A percentile compares a stretch with the other conserved stretches of the same genome.
Conservation (phyloP, 202 grass and related monocot species). For the Setaria italica region DNA sequence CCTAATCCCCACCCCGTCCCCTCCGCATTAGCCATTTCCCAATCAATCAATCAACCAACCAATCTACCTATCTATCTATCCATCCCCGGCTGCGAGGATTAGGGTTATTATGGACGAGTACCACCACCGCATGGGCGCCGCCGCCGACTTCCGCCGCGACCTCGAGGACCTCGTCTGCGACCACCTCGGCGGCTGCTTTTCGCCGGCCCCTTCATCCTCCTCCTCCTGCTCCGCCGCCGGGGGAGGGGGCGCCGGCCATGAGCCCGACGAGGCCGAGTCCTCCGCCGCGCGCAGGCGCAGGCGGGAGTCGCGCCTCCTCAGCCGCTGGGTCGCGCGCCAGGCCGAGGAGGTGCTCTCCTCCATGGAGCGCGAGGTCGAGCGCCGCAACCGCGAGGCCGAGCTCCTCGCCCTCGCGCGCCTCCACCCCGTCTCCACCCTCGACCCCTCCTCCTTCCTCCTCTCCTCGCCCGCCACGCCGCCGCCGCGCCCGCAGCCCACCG, state of each 20-base stretch:
- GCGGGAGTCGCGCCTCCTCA: conserved; percentile 75
- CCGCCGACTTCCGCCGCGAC: conserved; percentile 87
- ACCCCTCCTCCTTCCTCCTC: conserved; percentile 71
- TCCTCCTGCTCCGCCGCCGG: conserved; percentile 51
- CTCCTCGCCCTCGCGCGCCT: conserved; percentile 86
- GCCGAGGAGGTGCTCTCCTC: conserved; percentile 96
- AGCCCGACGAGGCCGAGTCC: conserved; percentile 63
- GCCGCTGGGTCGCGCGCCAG: conserved; percentile 92
- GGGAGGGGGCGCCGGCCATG: conserved; percentile 18
- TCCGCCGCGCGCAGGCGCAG: conserved; percentile 65
- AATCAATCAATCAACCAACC: neutral
- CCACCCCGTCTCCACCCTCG: conserved; percentile 88
- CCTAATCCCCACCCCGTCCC: conserved; percentile 47
- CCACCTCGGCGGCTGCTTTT: conserved; percentile 81
- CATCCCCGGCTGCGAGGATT: neutral
- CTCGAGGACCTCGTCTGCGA: conserved; percentile 97
- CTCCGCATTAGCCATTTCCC: conserved; percentile 42
- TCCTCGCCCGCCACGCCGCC: conserved; percentile 50
- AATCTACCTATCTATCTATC: too few relatives aligned
- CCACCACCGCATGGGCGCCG: conserved; percentile 71
- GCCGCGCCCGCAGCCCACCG: conserved; percentile 48
- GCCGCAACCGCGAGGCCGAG: conserved; percentile 83
- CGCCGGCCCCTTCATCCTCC: conserved; percentile 60
- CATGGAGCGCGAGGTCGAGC: conserved; percentile 84
- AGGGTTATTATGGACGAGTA: conserved; percentile 58